Evolutionary conservation across 2,329 filamentous ascomycete species (phyloP), one percentile per base, ranked within the genome.

Genomic region (Aspergillus caelatus): DNA sequence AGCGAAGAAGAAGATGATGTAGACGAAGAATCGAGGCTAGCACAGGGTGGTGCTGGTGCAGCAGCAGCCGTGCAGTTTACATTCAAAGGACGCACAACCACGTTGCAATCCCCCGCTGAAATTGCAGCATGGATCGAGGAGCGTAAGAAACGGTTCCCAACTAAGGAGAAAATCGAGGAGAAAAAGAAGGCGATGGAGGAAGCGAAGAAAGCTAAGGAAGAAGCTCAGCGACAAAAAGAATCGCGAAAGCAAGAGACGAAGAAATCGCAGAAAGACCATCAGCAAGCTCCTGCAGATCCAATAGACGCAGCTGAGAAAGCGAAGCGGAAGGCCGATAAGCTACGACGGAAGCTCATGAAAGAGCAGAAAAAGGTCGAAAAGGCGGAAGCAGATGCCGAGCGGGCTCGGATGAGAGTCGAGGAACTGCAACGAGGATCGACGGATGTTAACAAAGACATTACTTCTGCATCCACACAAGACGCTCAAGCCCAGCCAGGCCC

Each of bases 41-140:
- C 78, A 4, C 66, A 69, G 28, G 63, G 68, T 4, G 68, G 65
- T 48, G 54, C 69, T 21, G 67, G 65, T 41, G 56, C 67, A 3
- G 65, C 67, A 7, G 69, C 65, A 26, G 68, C 76, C 57, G 70
- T 85, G 36, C 79, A 81, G 39, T 84, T 89, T 66, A 84, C 86
- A 61, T 86, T 87, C 69, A 81, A 83, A 67, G 85, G 85, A n/a
- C 76, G 82, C 70, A 81, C 85, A 52, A 74, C 85, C 4, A 83
- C 80, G 0, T 74, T 90, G 28, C 81, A 82, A 60, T 83, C 82
- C 8, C 75, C 84, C 19, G 86, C 86, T 63, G 93, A 97, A 72
- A 84, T 97, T 61, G 85, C 88, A 28, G 86, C 88, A 8, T 98
- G 93, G 88, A 87, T 96, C 66, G 88, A 88, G 57, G 93, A 97